Evolutionary conservation across 1,284 basidiomycete species (phyloP).

Genomic region (Apiotrichum laibachii): DNA sequence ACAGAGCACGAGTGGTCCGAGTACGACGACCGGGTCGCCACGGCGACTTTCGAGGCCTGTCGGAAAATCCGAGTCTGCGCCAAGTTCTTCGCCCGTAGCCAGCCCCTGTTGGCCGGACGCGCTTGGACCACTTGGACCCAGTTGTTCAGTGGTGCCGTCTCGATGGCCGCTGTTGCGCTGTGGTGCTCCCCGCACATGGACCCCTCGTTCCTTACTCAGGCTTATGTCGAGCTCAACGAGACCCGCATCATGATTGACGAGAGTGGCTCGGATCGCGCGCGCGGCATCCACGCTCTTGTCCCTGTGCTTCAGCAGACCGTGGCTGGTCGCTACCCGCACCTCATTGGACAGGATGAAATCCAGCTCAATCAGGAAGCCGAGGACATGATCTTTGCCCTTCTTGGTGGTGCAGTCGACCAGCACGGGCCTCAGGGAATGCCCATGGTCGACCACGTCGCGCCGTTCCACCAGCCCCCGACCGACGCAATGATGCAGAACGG

Average conservation of each 20-base stretch:
- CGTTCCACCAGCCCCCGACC: neutral
- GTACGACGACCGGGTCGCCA: constrained; percentile 29
- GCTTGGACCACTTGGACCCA: constrained; percentile 45
- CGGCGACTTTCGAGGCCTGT: constrained; percentile 36
- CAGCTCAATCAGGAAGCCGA: constrained; percentile 31
- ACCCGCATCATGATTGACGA: constrained; percentile 38
- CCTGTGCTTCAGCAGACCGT: constrained; percentile 40
- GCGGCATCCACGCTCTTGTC: constrained; percentile 26
- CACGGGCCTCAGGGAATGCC: constrained; percentile 2
- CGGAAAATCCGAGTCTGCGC: constrained; percentile 34
- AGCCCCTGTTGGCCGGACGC: constrained; percentile 37
- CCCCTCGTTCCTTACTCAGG: constrained; percentile 29
- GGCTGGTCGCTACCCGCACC: constrained; percentile 36
- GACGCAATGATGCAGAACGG: neutral
- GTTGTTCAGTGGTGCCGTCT: constrained; percentile 42
- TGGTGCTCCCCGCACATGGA: constrained; percentile 42
- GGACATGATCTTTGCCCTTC: constrained; percentile 45
- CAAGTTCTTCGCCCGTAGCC: constrained; percentile 34
- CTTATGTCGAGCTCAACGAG: constrained; percentile 36
- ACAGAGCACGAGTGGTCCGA: constrained; percentile 22
- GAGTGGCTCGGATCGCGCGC: constrained; percentile 27
- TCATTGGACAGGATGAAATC: constrained; percentile 24
- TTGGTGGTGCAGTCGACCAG: constrained; percentile 42
- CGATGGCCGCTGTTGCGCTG: constrained; percentile 42
- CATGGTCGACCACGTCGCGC: neutral